Conservation (phyloP, 1,284 basidiomycete species). For the Anthracocystis panici-leucophaei region DNA sequence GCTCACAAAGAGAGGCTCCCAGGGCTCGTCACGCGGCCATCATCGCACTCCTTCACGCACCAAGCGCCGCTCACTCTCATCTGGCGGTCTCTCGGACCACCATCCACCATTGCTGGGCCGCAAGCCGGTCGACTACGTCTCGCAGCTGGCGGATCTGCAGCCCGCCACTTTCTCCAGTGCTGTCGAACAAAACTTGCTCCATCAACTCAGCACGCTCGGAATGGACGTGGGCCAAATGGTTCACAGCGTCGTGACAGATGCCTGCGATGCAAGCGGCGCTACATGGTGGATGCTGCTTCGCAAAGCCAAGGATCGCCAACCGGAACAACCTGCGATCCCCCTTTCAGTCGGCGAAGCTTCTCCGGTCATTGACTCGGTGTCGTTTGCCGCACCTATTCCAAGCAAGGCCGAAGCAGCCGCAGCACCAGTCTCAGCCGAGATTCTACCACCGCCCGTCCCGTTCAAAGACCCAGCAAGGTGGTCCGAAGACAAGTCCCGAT, state of each 20-base stretch:
- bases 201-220: constrained; percentile 80
- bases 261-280: constrained; percentile 90
- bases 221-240: constrained; percentile 94
- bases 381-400: not conserved
- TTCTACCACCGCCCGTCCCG: constrained; percentile 32
- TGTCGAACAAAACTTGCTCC: constrained; percentile 83
- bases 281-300: constrained; percentile 96
- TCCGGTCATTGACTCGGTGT: not conserved
- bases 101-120: constrained; percentile 47
- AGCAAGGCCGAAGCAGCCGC: not conserved
- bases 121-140: constrained; percentile 75
- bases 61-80: constrained; percentile 86
- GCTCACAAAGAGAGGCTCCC: constrained; percentile 46
- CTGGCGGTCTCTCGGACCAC: constrained; percentile 64
- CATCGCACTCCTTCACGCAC: constrained; percentile 91
- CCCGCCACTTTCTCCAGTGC: constrained; percentile 85
- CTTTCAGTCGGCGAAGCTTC: constrained; percentile 3
- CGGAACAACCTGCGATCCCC: constrained; percentile 7
- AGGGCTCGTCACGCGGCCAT: constrained; percentile 65
- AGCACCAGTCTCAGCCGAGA: not conserved
- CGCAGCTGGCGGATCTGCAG: constrained; percentile 78
- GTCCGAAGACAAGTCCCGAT: constrained; percentile 24
- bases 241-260: constrained; percentile 89
- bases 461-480: constrained; percentile 37
- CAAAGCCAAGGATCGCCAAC: constrained; percentile 76